Evolutionary conservation across 2,329 filamentous ascomycete genomes (phyloP).

Genomic region (Venturia pyrina): DNA sequence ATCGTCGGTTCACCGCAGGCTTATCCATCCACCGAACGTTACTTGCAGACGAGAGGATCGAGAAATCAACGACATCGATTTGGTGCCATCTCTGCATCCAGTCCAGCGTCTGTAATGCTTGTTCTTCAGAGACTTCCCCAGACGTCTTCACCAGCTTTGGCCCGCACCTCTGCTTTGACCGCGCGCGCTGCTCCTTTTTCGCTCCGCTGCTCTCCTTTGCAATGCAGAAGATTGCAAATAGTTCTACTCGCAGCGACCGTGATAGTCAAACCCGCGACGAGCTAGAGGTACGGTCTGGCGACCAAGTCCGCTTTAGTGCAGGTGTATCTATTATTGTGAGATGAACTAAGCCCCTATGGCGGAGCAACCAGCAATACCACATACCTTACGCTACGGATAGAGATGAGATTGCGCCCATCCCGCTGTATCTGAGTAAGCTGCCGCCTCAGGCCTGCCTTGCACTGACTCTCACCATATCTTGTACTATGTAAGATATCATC

Average conservation of each 20-base stretch:
- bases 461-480: no score
- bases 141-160: no score
- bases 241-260: not conserved
- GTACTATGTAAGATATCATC: not conserved
- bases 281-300: not conserved
- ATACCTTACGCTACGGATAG: not conserved
- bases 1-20: not conserved
- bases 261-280: not conserved
- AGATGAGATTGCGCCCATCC: not conserved
- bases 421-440: not conserved
- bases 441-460: not conserved
- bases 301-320: not conserved
- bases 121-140: no score
- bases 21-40: not conserved
- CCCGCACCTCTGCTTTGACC: no score
- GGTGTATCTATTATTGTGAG: not conserved
- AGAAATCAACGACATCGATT: no score
- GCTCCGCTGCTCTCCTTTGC: no score
- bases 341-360: not conserved
- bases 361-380: not conserved
- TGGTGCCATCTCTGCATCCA: no score
- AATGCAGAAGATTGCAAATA: not conserved
- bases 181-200: no score
- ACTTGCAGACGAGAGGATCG: not conserved
- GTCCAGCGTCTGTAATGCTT: no score